Conservation (phyloP, 495 filamentous ascomycete species). For the Amniculicola lignicola region DNA sequence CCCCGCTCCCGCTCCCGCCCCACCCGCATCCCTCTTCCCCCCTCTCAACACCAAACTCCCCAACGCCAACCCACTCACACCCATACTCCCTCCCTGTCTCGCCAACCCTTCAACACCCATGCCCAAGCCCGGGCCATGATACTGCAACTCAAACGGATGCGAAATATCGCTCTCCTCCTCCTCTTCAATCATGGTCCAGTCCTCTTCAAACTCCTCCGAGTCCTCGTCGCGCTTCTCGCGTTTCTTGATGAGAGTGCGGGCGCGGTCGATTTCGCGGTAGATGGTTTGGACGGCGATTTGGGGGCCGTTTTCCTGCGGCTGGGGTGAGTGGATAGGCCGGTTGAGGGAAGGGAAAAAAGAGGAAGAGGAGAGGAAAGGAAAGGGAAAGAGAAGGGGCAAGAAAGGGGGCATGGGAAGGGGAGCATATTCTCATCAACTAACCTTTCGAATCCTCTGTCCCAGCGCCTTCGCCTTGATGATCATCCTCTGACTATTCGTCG, state of each 20-base stretch:
- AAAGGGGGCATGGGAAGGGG: not conserved
- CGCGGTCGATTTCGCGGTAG: conserved; percentile 94
- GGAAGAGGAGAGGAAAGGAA: conserved; percentile 6
- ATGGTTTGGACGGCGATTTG: conserved; percentile 85
- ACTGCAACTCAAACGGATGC: not conserved
- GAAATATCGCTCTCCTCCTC: conserved; percentile 12
- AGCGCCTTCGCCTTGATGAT: conserved; percentile 77
- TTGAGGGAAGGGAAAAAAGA: too few species aligned
- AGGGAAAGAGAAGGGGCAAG: not conserved
- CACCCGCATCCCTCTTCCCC: too few species aligned
- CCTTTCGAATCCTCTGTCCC: conserved; percentile 81
- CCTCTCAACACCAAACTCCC: conserved; percentile 33
- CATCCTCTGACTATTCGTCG: conserved; percentile 82
- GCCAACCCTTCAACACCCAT: conserved; percentile 7
- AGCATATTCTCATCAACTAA: conserved; percentile 43
- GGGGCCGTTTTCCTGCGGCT: conserved; percentile 81
- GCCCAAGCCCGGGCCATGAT: conserved; percentile 11
- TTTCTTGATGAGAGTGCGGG: conserved; percentile 76
- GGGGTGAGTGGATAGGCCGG: too few species aligned
- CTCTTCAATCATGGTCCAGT: conserved; percentile 32
- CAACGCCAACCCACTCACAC: conserved; percentile 15
- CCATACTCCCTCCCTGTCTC: conserved; percentile 1
- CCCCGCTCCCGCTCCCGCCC: too few species aligned
- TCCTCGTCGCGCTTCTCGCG: conserved; percentile 44
- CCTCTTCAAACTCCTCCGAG: conserved; percentile 52